These are phyloP conservation scores for Lipomyces japonicus DNA, from an alignment of 805 yeast genomes.

Conservation along the genomic window DNA sequence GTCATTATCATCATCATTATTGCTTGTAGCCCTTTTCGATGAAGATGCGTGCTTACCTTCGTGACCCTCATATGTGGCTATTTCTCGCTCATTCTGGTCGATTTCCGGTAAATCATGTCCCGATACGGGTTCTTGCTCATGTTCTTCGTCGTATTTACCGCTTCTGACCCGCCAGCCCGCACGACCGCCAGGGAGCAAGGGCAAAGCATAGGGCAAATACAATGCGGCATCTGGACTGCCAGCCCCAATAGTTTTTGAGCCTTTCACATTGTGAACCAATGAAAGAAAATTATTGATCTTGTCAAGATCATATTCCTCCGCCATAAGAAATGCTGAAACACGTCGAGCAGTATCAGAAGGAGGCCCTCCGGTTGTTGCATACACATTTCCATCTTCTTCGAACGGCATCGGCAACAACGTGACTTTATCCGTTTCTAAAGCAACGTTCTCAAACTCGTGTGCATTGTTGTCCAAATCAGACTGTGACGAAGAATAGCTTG, in stretches of 20 bases:
- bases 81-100: too few species aligned
- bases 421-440: conserved; percentile 1
- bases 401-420: conserved; percentile 3
- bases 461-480: background rate
- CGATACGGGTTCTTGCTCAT: background rate
- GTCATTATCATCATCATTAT: background rate
- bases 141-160: conserved; percentile 21
- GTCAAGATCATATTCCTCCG: conserved; percentile 72
- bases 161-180: conserved; percentile 67
- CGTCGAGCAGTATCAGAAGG: conserved; percentile 39
- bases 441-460: background rate
- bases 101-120: background rate
- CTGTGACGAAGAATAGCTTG: background rate
- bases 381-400: background rate
- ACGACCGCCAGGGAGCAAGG: conserved; percentile 68
- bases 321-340: conserved; percentile 86
- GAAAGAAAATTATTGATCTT: conserved; percentile 61
- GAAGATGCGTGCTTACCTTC: background rate
- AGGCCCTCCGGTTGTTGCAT: background rate
- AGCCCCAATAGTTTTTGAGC: conserved; percentile 55
- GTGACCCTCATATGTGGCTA: background rate
- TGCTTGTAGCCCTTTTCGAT: background rate
- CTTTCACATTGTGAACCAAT: conserved; percentile 73
- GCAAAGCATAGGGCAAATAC: conserved; percentile 83
- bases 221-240: conserved; percentile 67